These are phyloP conservation scores for Corynespora cassiicola DNA, from an alignment of 2,329 filamentous ascomycete species.

Conservation along the genomic window DNA sequence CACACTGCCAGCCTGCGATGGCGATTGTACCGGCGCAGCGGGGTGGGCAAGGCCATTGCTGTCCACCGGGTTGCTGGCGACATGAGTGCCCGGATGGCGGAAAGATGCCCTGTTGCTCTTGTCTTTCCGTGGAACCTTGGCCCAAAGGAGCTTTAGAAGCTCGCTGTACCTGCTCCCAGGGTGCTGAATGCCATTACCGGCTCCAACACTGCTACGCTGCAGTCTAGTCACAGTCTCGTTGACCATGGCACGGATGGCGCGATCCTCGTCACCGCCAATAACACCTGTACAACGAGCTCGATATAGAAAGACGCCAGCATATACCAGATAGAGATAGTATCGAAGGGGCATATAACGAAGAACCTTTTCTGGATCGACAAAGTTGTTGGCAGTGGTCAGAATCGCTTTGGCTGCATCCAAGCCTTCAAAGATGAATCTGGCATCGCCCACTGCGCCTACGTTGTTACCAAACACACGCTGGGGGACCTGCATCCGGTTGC, in stretches of 20 bases:
- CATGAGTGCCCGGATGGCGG: conserved; percentile 39
- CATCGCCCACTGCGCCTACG: conserved; percentile 56
- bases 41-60: conserved; percentile 25
- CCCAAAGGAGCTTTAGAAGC: conserved; percentile 56
- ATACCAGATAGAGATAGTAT: conserved; percentile 58
- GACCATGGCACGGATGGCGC: conserved; percentile 54
- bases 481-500: conserved; percentile 41
- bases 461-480: conserved; percentile 57
- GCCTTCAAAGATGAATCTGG: conserved; percentile 58
- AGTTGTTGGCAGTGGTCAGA: conserved; percentile 58
- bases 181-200: conserved; percentile 48
- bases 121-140: conserved; percentile 50
- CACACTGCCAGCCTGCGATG: conserved; percentile 49
- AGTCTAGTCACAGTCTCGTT: conserved; percentile 53
- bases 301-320: conserved; percentile 57
- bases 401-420: conserved; percentile 58
- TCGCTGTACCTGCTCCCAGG: conserved; percentile 55
- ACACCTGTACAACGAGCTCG: conserved; percentile 56
- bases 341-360: conserved; percentile 57
- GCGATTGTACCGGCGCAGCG: conserved; percentile 20
- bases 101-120: conserved; percentile 31
- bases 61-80: conserved; percentile 33
- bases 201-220: conserved; percentile 50
- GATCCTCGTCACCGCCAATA: conserved; percentile 55
- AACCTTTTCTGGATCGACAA: conserved; percentile 54